Percentiles rank a stretch among this genome's conserved stretches.
phyloP scores from a whole-genome alignment of 1,284 basidiomycete species.

The Puccinia horiana region DNA sequence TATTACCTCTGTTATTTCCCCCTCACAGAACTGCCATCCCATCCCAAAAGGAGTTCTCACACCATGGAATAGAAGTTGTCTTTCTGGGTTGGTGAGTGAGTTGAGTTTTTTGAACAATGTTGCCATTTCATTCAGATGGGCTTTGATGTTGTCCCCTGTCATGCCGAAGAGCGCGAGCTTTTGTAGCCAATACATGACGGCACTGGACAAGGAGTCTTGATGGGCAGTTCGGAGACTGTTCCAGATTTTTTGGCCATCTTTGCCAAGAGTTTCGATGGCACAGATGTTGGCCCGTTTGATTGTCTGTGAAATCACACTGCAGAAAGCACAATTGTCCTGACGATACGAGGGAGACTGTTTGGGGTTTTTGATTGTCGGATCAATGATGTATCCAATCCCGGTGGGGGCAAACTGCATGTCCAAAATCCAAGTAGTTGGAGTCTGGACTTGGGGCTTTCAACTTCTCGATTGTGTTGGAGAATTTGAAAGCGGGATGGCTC shows the following conservation, averaged over 20 bases:
- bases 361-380: neutral
- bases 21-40: no score
- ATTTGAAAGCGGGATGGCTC: neutral
- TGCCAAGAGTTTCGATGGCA: neutral
- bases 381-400: neutral
- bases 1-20: no score
- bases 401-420: neutral
- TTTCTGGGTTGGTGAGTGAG: neutral
- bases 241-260: neutral
- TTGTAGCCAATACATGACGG: neutral
- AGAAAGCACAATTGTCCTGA: neutral
- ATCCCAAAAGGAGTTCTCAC: no score
- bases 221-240: neutral
- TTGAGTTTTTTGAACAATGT: neutral
- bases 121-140: neutral
- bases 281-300: neutral
- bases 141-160: neutral
- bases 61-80: no score
- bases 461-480: neutral
- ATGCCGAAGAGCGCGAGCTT: neutral
- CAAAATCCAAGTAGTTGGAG: constrained; percentile 13
- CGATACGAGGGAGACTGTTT: neutral
- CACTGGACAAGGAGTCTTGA: constrained; percentile 19
- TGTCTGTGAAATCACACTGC: neutral
- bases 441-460: neutral